A percentile compares a stretch with the other conserved stretches of the same genome.
Conservation (phyloP, 768 basidiomycete genomes). For the Tulasnella calospora region DNA sequence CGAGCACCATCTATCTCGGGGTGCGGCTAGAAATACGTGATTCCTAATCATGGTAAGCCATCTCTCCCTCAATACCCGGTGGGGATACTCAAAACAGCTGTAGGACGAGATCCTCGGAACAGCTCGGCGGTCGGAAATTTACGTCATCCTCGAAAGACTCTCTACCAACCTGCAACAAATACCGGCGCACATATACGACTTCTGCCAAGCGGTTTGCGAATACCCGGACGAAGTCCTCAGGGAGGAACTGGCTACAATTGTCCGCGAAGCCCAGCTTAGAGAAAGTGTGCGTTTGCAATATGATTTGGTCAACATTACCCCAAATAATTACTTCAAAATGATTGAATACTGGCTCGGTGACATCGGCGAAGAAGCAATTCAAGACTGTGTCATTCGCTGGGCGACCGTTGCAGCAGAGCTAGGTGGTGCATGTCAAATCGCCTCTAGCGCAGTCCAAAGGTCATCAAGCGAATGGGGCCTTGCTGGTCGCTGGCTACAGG, state of each 20-base stretch:
- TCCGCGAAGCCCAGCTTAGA: not conserved
- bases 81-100: not conserved
- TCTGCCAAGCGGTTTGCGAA: not conserved
- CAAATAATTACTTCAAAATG: not conserved
- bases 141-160: not conserved
- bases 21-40: not conserved
- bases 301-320: not conserved
- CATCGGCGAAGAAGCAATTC: not conserved
- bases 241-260: not conserved
- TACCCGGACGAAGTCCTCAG: not conserved
- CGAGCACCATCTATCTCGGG: not conserved
- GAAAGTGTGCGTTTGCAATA: not conserved
- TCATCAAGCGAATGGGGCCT: slow-evolving; percentile 23
- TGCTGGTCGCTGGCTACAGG: not conserved
- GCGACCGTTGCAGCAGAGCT: not conserved
- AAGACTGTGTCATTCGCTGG: not conserved
- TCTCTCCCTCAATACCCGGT: not conserved
- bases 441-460: slow-evolving; percentile 38
- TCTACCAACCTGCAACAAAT: not conserved
- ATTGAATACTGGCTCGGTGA: not conserved
- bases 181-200: not conserved
- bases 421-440: not conserved
- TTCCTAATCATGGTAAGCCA: not conserved
- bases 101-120: not conserved
- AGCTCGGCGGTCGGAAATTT: not conserved